A percentile compares a stretch with the other conserved stretches of the same genome.
Evolutionary conservation across 108 stramenopile genomes (phyloP).

Genomic region (Skeletonema tropicum): DNA sequence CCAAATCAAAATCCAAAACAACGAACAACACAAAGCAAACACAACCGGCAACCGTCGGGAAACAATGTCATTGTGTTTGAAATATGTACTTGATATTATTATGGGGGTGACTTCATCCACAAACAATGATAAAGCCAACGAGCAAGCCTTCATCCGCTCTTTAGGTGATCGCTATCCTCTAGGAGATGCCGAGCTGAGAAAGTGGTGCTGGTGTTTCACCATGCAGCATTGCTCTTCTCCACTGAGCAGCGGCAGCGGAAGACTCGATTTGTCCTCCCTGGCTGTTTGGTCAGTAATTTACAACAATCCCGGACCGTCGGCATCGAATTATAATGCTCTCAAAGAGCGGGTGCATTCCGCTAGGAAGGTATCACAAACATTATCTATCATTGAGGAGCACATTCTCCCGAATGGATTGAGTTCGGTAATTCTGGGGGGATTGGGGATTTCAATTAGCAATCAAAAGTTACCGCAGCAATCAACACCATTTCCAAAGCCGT

Average conservation of each 20-base stretch:
- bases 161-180: conserved; percentile 46
- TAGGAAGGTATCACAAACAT: conserved; percentile 5
- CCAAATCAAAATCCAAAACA: too few relatives aligned
- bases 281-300: conserved; percentile 31
- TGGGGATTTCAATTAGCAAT: conserved; percentile 4
- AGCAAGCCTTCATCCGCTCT: conserved; percentile 27
- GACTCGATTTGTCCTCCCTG: conserved; percentile 2
- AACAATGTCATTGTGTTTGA: too few relatives aligned
- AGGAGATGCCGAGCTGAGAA: conserved; percentile 40
- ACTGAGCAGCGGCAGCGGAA: not conserved
- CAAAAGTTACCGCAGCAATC: not conserved
- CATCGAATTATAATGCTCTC: not conserved
- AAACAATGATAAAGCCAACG: conserved; percentile 14
- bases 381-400: conserved; percentile 15
- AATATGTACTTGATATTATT: not conserved
- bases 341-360: conserved; percentile 1
- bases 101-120: conserved; percentile 14
- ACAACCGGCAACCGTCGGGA: too few relatives aligned
- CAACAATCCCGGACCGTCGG: not conserved
- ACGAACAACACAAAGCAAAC: too few relatives aligned
- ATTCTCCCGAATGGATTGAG: conserved; percentile 29
- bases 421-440: conserved; percentile 13
- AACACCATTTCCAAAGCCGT: conserved; percentile 12
- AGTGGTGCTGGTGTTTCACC: conserved; percentile 32
- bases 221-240: not conserved